These are phyloP conservation scores for Spergularia azorica DNA, from an alignment of 179 eudicot genomes.

Conservation along the genomic window DNA sequence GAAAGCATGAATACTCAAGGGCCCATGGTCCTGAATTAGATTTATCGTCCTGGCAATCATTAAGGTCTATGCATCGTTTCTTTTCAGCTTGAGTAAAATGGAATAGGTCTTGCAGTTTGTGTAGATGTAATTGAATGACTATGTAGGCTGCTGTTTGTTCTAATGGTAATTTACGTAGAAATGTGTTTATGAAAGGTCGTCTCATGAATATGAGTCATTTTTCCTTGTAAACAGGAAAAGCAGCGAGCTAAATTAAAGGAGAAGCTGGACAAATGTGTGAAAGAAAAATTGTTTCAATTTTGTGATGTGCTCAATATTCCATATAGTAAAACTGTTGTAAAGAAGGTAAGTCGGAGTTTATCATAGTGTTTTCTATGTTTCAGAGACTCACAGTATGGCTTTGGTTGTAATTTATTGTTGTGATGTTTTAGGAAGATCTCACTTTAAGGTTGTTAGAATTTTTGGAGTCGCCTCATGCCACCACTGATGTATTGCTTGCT, in stretches of 20 bases:
- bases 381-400: neutral
- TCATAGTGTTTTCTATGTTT: neutral
- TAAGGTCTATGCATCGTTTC: too few relatives aligned
- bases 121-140: neutral
- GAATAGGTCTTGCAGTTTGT: too few relatives aligned
- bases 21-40: too few relatives aligned
- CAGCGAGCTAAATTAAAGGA: slow-evolving; percentile 76
- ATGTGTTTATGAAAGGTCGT: neutral
- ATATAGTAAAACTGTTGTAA: slow-evolving; percentile 39
- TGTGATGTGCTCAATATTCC: slow-evolving; percentile 87
- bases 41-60: too few relatives aligned
- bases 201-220: neutral
- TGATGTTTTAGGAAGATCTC: slow-evolving; percentile 73
- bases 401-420: neutral
- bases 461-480: slow-evolving; percentile 85
- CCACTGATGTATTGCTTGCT: slow-evolving; percentile 83
- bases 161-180: neutral
- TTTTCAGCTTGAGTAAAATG: too few relatives aligned
- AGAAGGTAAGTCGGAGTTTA: slow-evolving; percentile 51
- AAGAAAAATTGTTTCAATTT: slow-evolving; percentile 78
- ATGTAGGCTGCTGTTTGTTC: neutral
- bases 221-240: slow-evolving; percentile 51
- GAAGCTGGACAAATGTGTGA: slow-evolving; percentile 80
- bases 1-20: too few relatives aligned
- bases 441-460: slow-evolving; percentile 73